Evolutionary conservation across 345 rosid species (phyloP), one percentile per base, ranked within the genome.

Genomic region (Noccaea bulbosa): DNA sequence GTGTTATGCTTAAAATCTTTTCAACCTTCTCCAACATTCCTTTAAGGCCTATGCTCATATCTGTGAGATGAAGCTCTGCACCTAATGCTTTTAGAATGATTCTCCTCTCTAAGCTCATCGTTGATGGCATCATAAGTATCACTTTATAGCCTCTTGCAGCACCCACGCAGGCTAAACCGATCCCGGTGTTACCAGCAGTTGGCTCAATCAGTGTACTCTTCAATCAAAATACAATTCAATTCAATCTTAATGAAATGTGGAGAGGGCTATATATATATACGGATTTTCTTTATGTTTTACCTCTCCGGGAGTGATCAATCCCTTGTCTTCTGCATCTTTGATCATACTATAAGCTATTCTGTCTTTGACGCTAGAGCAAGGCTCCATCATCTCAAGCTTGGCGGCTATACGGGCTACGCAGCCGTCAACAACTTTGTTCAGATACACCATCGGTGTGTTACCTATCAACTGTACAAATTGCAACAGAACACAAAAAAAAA

Each of bases 141-240:
- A 84, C 75, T 76, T 71, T 88, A 79, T 87, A 90, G 11, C 93
- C 91, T 75, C 80, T 87, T 11, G 80, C 73, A 16, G 96, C 95
- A 6, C 87, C 90, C 22, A 90, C 59, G 35, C 64, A 73, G 3
- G 91, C 93, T 70, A 91, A 43, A 39, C 87, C 88, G 35, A 89
- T 92, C 68, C 97, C 93, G 0, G 93, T 87, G 75, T 90, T 88
- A 11, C 98, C 95, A 50, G 89, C 74, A 7, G 96, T 92, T 37
- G 77, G 59, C 79, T 89, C 93, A 8, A 84, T 65, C 27, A 80
- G 71, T 14, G 86, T 67, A 41, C 87, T 85, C 91, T 88, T 5
- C 11, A 33, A 57, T 44, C 2, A 30, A 27, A 27, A 33, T 35
- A 4, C 7, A 40, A 9, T 24, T 1, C 0, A 7, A 27, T 0